phyloP scores from a whole-genome alignment of 805 yeast genomes.

The Saccharomyces paradoxus region DNA sequence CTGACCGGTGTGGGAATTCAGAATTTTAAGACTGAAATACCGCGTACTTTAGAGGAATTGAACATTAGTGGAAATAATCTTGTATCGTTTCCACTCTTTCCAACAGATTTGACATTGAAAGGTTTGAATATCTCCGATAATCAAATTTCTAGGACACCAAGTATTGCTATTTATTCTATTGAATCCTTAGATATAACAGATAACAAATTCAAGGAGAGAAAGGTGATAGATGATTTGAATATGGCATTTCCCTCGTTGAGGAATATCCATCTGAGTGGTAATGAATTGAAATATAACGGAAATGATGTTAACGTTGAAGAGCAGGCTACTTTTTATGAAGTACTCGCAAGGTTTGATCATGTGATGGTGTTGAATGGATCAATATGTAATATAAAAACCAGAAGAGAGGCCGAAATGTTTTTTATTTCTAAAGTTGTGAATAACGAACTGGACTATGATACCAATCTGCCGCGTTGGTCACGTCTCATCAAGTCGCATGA shows the following conservation, averaged over 20 bases:
- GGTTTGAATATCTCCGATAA: conserved; percentile 11
- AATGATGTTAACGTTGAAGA: conserved; percentile 14
- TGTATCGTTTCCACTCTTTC: conserved; percentile 6
- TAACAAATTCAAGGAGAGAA: conserved; percentile 43
- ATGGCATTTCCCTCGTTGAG: conserved; percentile 35
- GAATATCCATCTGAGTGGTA: conserved; percentile 42
- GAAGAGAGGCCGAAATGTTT: conserved; percentile 60
- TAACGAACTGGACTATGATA: conserved; percentile 22
- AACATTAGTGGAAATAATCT: conserved; percentile 14
- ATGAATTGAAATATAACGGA: conserved; percentile 36
- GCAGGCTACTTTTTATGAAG: conserved; percentile 17
- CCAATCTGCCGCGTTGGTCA: conserved; percentile 33
- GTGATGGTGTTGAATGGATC: conserved; percentile 53
- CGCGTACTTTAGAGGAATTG: conserved; percentile 10
- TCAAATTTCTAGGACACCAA: background rate
- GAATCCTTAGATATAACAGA: conserved; percentile 41
- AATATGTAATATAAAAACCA: conserved; percentile 36
- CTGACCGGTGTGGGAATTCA: conserved; percentile 1
- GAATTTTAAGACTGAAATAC: background rate
- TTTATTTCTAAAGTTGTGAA: conserved; percentile 43
- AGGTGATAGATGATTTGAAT: conserved; percentile 38
- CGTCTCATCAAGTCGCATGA: conserved; percentile 34
- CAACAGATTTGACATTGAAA: conserved; percentile 1
- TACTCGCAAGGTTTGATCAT: conserved; percentile 40
- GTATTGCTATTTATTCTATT: background rate